phyloP scores from a whole-genome alignment of 306 rosid species.

The Gynostemma pentaphyllum region DNA sequence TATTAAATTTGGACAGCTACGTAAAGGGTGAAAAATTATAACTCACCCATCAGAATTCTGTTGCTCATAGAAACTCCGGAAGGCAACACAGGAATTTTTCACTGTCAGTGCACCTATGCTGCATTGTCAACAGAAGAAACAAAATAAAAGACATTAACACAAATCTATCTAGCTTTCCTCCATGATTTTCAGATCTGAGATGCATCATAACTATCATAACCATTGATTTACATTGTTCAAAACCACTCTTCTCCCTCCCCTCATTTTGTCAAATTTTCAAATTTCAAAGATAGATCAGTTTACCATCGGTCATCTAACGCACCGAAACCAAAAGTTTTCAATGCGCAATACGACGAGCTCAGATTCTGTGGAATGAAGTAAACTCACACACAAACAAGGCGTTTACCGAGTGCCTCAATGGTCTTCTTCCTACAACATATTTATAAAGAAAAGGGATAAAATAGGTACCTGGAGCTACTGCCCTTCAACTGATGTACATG shows the following conservation, averaged over 20 bases:
- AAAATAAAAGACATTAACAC: neutral
- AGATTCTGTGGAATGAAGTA: neutral
- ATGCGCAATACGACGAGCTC: neutral
- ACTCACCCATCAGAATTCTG: conserved; percentile 78
- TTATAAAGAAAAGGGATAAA: neutral
- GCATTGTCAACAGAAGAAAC: neutral
- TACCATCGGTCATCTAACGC: neutral
- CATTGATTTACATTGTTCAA: neutral
- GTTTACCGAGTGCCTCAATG: neutral
- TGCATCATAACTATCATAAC: neutral
- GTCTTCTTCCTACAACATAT: neutral
- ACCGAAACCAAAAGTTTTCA: neutral
- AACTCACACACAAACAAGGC: neutral
- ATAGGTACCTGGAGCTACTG: conserved; percentile 82
- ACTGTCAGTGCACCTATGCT: conserved; percentile 95
- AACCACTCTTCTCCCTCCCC: neutral
- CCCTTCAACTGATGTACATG: conserved; percentile 97
- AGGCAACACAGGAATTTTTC: conserved; percentile 66
- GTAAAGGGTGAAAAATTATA: conserved; percentile 9
- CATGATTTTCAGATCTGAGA: neutral
- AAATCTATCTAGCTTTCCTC: neutral
- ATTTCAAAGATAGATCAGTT: neutral
- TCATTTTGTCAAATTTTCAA: neutral
- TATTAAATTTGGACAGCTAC: neutral
- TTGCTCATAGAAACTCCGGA: conserved; percentile 76